phyloP scores from a whole-genome alignment of 2,329 filamentous ascomycete genomes.

The Trichoderma sp. region DNA sequence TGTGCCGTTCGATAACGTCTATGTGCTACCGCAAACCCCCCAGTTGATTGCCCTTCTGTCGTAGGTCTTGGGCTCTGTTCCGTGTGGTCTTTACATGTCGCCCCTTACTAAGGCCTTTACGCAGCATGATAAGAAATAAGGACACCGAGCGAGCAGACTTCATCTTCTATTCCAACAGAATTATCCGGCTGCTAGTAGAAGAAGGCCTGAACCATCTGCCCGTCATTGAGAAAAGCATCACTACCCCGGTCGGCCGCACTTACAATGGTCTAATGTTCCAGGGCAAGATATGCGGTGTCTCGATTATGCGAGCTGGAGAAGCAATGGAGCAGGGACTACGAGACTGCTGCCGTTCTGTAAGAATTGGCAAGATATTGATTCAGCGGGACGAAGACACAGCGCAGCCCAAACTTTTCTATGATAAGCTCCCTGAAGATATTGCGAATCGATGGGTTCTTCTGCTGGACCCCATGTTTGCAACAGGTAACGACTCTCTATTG shows the following conservation, averaged over 20 bases:
- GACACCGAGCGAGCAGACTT: slow-evolving; percentile 92
- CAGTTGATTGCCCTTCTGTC: slow-evolving; percentile 97
- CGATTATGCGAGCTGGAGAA: slow-evolving; percentile 97
- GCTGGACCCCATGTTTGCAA: slow-evolving; percentile 98
- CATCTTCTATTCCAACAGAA: slow-evolving; percentile 98
- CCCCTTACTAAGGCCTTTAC: slow-evolving; percentile 34
- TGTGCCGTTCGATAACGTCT: slow-evolving; percentile 82
- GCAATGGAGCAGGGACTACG: slow-evolving; percentile 97
- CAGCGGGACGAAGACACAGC: slow-evolving; percentile 95
- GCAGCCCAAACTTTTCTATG: slow-evolving; percentile 92
- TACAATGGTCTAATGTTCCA: slow-evolving; percentile 95
- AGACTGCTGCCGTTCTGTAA: slow-evolving; percentile 95
- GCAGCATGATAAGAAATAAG: slow-evolving; percentile 94
- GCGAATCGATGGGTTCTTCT: slow-evolving; percentile 89
- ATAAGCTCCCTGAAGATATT: slow-evolving; percentile 95
- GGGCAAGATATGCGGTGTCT: slow-evolving; percentile 97
- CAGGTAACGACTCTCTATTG: slow-evolving; percentile 59
- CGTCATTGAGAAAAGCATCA: slow-evolving; percentile 84
- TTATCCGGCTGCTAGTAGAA: slow-evolving; percentile 94
- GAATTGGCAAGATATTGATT: slow-evolving; percentile 98
- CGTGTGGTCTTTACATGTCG: background rate
- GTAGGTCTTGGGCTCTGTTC: slow-evolving; percentile 60
- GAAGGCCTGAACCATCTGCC: slow-evolving; percentile 97
- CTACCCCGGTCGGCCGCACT: slow-evolving; percentile 83
- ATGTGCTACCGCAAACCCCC: slow-evolving; percentile 87